These are phyloP conservation scores for Escovopsis sp. DNA, from an alignment of 2,329 filamentous ascomycete genomes.

Conservation along the genomic window DNA sequence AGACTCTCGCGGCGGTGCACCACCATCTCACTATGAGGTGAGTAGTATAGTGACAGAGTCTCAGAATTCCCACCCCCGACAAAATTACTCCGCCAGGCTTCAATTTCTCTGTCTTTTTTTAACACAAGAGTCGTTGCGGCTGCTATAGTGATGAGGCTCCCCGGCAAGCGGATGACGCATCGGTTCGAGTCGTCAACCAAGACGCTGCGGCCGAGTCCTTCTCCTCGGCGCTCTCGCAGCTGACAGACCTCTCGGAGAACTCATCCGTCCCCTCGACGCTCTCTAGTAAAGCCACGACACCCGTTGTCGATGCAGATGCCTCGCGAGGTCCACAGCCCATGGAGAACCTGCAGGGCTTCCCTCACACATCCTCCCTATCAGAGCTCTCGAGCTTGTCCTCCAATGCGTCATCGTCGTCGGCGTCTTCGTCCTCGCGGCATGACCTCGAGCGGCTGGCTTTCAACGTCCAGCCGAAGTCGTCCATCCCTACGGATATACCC, in stretches of 20 bases:
- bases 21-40: slow-evolving; percentile 5
- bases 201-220: slow-evolving; percentile 25
- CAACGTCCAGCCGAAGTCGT: slow-evolving; percentile 60
- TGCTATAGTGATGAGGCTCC: slow-evolving; percentile 9
- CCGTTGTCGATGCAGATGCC: slow-evolving; percentile 31
- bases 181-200: slow-evolving; percentile 7
- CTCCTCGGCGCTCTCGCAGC: slow-evolving; percentile 36
- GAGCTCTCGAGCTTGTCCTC: no score
- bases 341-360: slow-evolving; percentile 7
- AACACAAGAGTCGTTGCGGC: not conserved
- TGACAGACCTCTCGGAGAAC: slow-evolving; percentile 41
- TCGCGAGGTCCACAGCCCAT: slow-evolving; percentile 10
- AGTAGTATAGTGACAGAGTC: not conserved
- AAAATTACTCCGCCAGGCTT: not conserved
- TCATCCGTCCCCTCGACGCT: slow-evolving; percentile 38
- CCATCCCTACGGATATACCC: slow-evolving; percentile 63
- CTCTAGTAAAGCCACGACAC: slow-evolving; percentile 51
- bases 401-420: not conserved
- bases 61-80: not conserved
- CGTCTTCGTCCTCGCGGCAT: slow-evolving; percentile 14
- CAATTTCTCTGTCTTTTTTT: slow-evolving; percentile 1
- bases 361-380: not conserved
- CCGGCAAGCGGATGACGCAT: slow-evolving; percentile 8
- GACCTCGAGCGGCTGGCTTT: slow-evolving; percentile 27
- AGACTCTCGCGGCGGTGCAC: slow-evolving; percentile 9